Evolutionary conservation across 306 rosid species (phyloP), one percentile per base, ranked within the genome.

Genomic region (Ziziphus jujuba): DNA sequence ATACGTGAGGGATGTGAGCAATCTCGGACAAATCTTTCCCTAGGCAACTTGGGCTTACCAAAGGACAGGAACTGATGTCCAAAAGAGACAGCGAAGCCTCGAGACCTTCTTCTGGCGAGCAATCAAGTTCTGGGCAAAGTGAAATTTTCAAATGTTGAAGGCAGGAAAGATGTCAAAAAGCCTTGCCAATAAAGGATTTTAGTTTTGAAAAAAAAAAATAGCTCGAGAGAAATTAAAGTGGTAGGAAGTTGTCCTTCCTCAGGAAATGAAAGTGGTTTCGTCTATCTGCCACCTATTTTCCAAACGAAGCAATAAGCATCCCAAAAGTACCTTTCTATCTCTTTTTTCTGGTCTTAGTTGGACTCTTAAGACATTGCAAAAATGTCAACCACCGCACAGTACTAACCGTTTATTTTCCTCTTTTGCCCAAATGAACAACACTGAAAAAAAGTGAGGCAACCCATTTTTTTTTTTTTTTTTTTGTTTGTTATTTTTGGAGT

Each of bases 301-400:
- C 47, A 23, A 31, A 19, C 2, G 67, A 49, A 71, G 59, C 44
- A 24, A 59, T 13, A 14, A 71, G 71, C 61, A 60, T 61, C 56
- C 12, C 36, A 25, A 21, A 48, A 56, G 59, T 40, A 10, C 1
- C 23, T 69, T 47, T 50, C 56, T 19, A 19, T 58, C 23, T 59
- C 14, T 31, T 40, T 23, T 65, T 52, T 36, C 9, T 6, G 24
- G 58, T 28, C 9, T 31, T 50, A 15, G 59, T 25, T 9, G 49
- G 49, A 1, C 25, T 60, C 33, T 28, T n/a, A 2, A 33, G 31
- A 12, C 20, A 34, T 8, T 1, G 1, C 23, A 40, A 19, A 45
- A 33, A 24, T 19, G 69, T 67, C 73, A 60, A 52, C 43, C 23
- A 5, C 6, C 13, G 21, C 34, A 23, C 33, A 33, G 31, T 43